A percentile compares a stretch with the other conserved stretches of the same genome.
Conservation (phyloP, 2,329 filamentous ascomycete species). For the Pestalotiopsis fici region DNA sequence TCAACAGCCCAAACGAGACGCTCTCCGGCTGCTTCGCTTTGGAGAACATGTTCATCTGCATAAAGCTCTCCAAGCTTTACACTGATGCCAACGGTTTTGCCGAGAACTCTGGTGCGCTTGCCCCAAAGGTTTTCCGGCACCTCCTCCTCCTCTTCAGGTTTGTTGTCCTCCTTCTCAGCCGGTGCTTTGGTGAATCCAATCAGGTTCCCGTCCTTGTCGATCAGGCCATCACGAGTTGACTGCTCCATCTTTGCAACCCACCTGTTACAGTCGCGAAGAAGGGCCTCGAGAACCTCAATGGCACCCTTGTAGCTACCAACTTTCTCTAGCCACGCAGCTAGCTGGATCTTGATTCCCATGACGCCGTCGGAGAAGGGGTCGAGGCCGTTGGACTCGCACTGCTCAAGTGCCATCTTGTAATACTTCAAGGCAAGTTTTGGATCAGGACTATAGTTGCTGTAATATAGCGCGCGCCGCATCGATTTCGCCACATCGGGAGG, state of each 20-base stretch:
- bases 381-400: conserved; percentile 73
- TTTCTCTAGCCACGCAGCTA: conserved; percentile 79
- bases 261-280: conserved; percentile 67
- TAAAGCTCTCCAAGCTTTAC: conserved; percentile 88
- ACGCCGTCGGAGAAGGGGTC: conserved; percentile 92
- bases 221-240: conserved; percentile 45
- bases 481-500: conserved; percentile 75
- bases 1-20: conserved; percentile 80
- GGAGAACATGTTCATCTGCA: conserved; percentile 71
- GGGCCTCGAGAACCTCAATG: conserved; percentile 76
- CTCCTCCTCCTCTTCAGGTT: conserved; percentile 25
- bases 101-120: conserved; percentile 67
- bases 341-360: conserved; percentile 82
- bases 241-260: conserved; percentile 61
- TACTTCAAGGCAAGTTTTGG: conserved; percentile 78
- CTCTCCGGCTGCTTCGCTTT: conserved; percentile 74
- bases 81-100: conserved; percentile 72
- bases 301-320: conserved; percentile 70
- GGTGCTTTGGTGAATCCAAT: conserved; percentile 14
- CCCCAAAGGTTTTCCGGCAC: conserved; percentile 51
- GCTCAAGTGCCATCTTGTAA: conserved; percentile 77
- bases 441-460: conserved; percentile 75
- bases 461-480: conserved; percentile 83
- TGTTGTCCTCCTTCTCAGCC: conserved; percentile 10
- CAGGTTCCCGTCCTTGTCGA: conserved; percentile 40